Evolutionary conservation across 331 rosid species (phyloP), one percentile per base, ranked within the genome.

Genomic region (Quercus tomentella): DNA sequence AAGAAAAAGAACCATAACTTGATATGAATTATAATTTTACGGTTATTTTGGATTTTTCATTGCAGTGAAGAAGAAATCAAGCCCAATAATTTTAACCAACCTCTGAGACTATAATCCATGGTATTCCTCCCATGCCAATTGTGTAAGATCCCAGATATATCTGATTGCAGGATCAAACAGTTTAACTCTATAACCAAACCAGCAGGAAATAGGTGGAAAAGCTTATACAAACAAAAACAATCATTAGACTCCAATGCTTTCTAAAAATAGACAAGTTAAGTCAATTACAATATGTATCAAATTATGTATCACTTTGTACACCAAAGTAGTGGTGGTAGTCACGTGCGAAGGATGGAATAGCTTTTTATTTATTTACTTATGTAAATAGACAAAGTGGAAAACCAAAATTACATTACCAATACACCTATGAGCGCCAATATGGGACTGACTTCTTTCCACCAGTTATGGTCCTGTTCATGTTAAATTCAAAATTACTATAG

Each of bases 31-130:
- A 49, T 56, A 18, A 6, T 17, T 20, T 56, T n/a, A 17, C 3
- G 4, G 7, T 56, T 18, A 0, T 49, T 49, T 49, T 49, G 17
- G 23, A 56, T 7, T 56, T 56, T 56, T 11, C 4, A 49, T 56
- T 56, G 10, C 4, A 56, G 60, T 5, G 54, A 18, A 16, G 8
- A n/a, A 56, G 60, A 56, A 56, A 56, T 56, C 60, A n/a, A 55
- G 60, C 60, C 1, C 60, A n/a, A 56, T 20, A 6, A 56, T 56
- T 18, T 56, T 56, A 56, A 56, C 49, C 0, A 31, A 74, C 78
- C 78, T 74, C 70, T 14, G 70, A 58, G 23, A 74, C 22, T 35
- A 74, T 22, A 31, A 74, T 12, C 43, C 69, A 74, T 12, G 77
- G 20, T 33, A 74, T 74, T 21, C 33, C 33, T 33, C 33, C 77